Percentiles rank a stretch among this genome's conserved stretches.
Evolutionary conservation across 2,329 filamentous ascomycete species (phyloP).

Genomic region (Coniochaeta prunicola): DNA sequence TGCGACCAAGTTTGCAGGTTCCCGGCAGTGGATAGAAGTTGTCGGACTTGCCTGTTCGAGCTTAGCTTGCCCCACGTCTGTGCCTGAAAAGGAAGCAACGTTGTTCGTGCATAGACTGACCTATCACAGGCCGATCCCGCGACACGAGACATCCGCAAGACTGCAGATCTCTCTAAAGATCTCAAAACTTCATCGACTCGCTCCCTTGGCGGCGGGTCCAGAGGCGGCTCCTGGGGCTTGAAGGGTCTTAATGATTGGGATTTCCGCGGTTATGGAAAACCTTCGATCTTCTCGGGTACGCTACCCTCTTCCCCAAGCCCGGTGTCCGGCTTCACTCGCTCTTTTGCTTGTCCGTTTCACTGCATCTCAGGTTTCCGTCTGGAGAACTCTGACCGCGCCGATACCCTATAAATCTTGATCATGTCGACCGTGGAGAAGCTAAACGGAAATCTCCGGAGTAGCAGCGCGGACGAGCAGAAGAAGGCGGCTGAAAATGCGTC

Average conservation of each 20-base stretch:
- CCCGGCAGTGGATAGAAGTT: too few species aligned
- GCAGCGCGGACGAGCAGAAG: not conserved
- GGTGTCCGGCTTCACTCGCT: not conserved
- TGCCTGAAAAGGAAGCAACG: not conserved
- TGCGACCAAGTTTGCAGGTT: too few species aligned
- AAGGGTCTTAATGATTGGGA: not conserved
- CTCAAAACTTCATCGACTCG: not conserved
- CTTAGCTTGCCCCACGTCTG: too few species aligned
- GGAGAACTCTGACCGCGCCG: not conserved
- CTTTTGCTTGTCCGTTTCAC: not conserved
- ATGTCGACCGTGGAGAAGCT: not conserved
- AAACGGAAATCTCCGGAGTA: not conserved
- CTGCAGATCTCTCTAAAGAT: not conserved
- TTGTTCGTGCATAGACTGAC: not conserved
- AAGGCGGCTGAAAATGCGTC: not conserved
- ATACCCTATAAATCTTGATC: not conserved
- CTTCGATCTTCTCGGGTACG: not conserved
- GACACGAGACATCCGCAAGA: not conserved
- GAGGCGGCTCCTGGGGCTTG: not conserved
- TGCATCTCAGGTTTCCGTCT: not conserved
- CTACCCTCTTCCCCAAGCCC: not conserved
- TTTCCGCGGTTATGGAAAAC: not conserved
- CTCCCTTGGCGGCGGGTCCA: not conserved
- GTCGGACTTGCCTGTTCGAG: not conserved
- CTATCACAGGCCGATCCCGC: not conserved